Evolutionary conservation across 805 yeast genomes (phyloP), one percentile per base, ranked within the genome.

Genomic region (Metschnikowia bowlesiae): DNA sequence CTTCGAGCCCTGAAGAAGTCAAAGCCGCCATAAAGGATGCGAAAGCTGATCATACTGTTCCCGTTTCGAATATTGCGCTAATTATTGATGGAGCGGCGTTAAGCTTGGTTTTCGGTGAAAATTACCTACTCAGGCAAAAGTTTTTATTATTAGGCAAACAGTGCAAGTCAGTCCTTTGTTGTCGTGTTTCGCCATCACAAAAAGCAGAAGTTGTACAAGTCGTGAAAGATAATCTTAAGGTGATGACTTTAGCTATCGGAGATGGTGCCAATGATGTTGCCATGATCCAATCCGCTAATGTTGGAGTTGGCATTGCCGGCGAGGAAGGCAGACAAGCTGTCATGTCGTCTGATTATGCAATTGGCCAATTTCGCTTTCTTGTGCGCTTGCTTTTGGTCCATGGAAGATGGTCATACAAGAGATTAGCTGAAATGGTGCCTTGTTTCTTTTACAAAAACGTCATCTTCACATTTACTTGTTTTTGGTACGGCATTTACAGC

Each of bases 251-350:
- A 51, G 92, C 94, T 7, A 86, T 87, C 63, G 96, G 96, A 58
- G 96, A 87, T 68, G 96, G 96, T 49, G 83, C 94, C 18, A 87
- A 87, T 64, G 96, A 87, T 70, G 96, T 87, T 54, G 91, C 95
- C 10, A 87, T 87, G 96, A 87, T 87, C 57, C 96, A 87, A 66
- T 83, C 90, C 30, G 94, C 95, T 1, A 84, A 87, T 68, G 85
- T 87, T 42, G 96, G 96, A 61, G 87, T 87, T 49, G 96, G 96
- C 70, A 87, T 87, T 63, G 91, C 91, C 3, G 96, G 96, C 69
- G 94, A 87, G 71, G 96, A 87, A 73, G 96, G 96, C 62, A 74
- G 94, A 53, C 94, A 87, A 67, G 94, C 94, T 16, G 94, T 81
- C 5, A 87, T 87, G 95, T 84, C 90, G 28, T 84, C 92, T 0